Evolutionary conservation across 352 stramenopile species (phyloP).

Genomic region (Phytophthora brassicae): DNA sequence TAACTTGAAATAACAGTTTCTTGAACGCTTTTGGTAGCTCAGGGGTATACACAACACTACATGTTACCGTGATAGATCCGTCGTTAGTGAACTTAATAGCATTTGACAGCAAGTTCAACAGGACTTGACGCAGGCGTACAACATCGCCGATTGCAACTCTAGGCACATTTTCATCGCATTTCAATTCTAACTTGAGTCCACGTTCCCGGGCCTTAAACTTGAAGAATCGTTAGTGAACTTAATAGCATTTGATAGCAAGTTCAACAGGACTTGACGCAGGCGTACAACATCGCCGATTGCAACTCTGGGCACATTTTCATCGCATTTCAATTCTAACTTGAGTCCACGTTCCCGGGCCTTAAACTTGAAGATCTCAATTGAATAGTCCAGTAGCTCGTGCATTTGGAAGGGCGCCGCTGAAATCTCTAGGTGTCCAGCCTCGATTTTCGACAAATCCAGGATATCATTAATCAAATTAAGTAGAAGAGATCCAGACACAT

Average conservation of each 20-base stretch:
- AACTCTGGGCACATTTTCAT: constrained; percentile 56
- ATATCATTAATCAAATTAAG: constrained; percentile 93
- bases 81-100: constrained; percentile 88
- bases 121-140: constrained; percentile 71
- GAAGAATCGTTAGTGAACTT: constrained; percentile 90
- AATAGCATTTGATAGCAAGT: constrained; percentile 45
- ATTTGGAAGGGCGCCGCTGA: constrained; percentile 85
- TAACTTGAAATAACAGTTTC: constrained; percentile 83
- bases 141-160: constrained; percentile 79
- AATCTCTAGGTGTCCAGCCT: constrained; percentile 90
- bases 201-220: constrained; percentile 86
- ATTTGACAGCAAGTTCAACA: constrained; percentile 86
- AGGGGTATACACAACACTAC: constrained; percentile 63
- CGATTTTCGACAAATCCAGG: constrained; percentile 92
- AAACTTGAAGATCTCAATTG: constrained; percentile 90
- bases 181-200: constrained; percentile 83
- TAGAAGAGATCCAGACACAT: constrained; percentile 83
- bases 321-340: constrained; percentile 72
- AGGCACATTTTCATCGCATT: constrained; percentile 63
- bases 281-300: constrained; percentile 78
- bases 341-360: constrained; percentile 81
- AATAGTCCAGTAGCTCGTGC: constrained; percentile 82
- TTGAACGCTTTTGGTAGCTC: constrained; percentile 67
- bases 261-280: constrained; percentile 73
- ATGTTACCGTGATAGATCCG: constrained; percentile 80